phyloP scores from a whole-genome alignment of 345 rosid species.

The Stellera chamaejasme region DNA sequence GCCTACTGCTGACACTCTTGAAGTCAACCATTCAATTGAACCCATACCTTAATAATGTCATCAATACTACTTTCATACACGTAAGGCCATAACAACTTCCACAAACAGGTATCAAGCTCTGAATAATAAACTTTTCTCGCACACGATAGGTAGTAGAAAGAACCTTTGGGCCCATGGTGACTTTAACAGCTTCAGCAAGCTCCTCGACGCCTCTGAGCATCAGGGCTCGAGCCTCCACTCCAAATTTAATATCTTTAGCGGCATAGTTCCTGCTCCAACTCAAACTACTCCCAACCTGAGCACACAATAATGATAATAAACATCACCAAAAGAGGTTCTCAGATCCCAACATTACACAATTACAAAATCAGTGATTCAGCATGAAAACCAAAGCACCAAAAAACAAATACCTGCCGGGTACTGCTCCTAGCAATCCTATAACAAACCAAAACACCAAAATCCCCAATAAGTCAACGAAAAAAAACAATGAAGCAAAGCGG shows the following conservation, averaged over 20 bases:
- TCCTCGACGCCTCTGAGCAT: slow-evolving; percentile 98
- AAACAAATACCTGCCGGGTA: slow-evolving; percentile 46
- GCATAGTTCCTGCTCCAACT: slow-evolving; percentile 81
- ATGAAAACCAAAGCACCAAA: neutral
- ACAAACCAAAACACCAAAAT: slow-evolving; percentile 4
- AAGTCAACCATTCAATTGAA: too few species aligned
- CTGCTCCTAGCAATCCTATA: slow-evolving; percentile 48
- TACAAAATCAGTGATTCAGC: neutral
- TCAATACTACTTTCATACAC: too few species aligned
- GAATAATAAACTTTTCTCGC: neutral
- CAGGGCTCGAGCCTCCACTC: slow-evolving; percentile 80
- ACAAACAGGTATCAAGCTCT: too few species aligned
- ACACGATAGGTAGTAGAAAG: neutral
- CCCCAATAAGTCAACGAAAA: neutral
- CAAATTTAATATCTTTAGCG: slow-evolving; percentile 77
- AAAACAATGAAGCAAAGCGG: neutral
- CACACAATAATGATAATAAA: neutral
- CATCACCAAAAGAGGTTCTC: neutral
- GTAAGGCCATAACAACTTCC: too few species aligned
- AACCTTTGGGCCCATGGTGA: slow-evolving; percentile 99
- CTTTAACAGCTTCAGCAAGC: slow-evolving; percentile 87
- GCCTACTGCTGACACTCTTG: too few species aligned
- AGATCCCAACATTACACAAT: neutral
- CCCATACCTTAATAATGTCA: too few species aligned
- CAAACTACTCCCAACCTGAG: slow-evolving; percentile 66